A percentile compares a stretch with the other conserved stretches of the same genome.
Evolutionary conservation across 208 protist genomes (phyloP).

Genomic region (Trypanosoma mega): DNA sequence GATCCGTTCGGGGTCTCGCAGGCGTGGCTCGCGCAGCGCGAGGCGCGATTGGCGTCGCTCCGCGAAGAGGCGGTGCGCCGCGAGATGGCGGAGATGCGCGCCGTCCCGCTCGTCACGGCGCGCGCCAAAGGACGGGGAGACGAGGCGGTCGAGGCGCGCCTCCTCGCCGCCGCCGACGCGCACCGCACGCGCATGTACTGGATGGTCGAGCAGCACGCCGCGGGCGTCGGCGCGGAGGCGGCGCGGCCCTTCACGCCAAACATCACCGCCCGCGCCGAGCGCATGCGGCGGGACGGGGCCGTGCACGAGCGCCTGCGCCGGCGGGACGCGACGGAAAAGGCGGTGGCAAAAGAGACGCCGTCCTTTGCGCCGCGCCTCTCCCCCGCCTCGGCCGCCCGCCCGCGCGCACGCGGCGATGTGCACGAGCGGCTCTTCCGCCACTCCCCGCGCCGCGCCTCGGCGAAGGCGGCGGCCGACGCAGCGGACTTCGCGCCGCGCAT

Average conservation of each 20-base stretch:
- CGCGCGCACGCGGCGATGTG: slow-evolving; percentile 18
- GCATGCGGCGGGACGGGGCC: slow-evolving; percentile 29
- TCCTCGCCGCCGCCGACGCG: slow-evolving; percentile 38
- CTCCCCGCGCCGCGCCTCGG: slow-evolving; percentile 17
- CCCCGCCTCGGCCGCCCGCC: slow-evolving; percentile 39
- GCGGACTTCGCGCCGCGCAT: slow-evolving; percentile 32
- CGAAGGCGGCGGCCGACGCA: slow-evolving; percentile 4
- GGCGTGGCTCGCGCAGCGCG: too few relatives aligned
- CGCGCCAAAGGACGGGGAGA: too few relatives aligned
- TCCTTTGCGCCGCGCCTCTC: slow-evolving; percentile 57
- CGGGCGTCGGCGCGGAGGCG: not conserved
- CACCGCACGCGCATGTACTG: slow-evolving; percentile 47
- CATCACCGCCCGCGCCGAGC: slow-evolving; percentile 50
- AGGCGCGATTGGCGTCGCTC: too few relatives aligned
- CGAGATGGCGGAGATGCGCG: too few relatives aligned
- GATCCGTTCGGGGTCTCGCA: too few relatives aligned
- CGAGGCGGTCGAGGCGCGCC: slow-evolving; percentile 49
- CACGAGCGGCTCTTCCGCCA: slow-evolving; percentile 63
- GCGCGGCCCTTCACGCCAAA: slow-evolving; percentile 14
- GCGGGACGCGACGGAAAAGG: not conserved
- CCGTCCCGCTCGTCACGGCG: too few relatives aligned
- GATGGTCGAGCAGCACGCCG: slow-evolving; percentile 34
- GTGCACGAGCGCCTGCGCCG: slow-evolving; percentile 68
- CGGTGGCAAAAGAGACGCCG: too few relatives aligned
- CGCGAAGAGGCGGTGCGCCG: too few relatives aligned